Evolutionary conservation across 495 filamentous ascomycete species (phyloP).

Genomic region (Acidiella bohemica): DNA sequence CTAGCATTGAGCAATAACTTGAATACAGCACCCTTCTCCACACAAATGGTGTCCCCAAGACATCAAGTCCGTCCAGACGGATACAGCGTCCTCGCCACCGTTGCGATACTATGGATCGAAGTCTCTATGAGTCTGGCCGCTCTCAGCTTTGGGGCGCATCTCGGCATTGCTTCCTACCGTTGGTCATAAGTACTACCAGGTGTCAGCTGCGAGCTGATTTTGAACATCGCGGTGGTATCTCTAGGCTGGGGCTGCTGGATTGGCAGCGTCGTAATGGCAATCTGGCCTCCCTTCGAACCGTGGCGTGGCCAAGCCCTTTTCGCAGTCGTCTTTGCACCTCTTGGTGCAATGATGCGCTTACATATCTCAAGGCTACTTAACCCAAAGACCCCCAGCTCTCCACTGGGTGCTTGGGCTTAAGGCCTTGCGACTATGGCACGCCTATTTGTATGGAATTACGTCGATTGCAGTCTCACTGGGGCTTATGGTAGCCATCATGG

Average conservation of each 20-base stretch:
- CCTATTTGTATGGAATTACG: slow-evolving; percentile 57
- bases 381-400: slow-evolving; percentile 36
- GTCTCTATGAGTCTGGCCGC: slow-evolving; percentile 46
- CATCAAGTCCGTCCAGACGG: slow-evolving; percentile 46
- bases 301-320: slow-evolving; percentile 67
- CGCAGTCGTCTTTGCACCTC: slow-evolving; percentile 68
- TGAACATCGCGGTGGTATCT: slow-evolving; percentile 48
- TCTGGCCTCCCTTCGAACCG: slow-evolving; percentile 49
- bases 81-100: slow-evolving; percentile 64
- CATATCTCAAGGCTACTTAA: slow-evolving; percentile 55
- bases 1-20: slow-evolving; percentile 66
- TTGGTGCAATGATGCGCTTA: slow-evolving; percentile 64
- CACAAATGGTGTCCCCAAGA: slow-evolving; percentile 22
- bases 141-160: neutral
- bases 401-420: slow-evolving; percentile 70
- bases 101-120: slow-evolving; percentile 54
- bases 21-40: slow-evolving; percentile 23
- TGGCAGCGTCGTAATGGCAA: slow-evolving; percentile 56
- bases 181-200: slow-evolving; percentile 28
- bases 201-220: slow-evolving; percentile 17
- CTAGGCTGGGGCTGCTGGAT: slow-evolving; percentile 63
- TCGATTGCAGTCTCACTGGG: slow-evolving; percentile 52
- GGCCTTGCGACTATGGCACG: slow-evolving; percentile 48
- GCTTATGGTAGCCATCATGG: slow-evolving; percentile 61
- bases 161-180: neutral